phyloP scores from a whole-genome alignment of 2,329 filamentous ascomycete species.

The Talaromyces funiculosus region DNA sequence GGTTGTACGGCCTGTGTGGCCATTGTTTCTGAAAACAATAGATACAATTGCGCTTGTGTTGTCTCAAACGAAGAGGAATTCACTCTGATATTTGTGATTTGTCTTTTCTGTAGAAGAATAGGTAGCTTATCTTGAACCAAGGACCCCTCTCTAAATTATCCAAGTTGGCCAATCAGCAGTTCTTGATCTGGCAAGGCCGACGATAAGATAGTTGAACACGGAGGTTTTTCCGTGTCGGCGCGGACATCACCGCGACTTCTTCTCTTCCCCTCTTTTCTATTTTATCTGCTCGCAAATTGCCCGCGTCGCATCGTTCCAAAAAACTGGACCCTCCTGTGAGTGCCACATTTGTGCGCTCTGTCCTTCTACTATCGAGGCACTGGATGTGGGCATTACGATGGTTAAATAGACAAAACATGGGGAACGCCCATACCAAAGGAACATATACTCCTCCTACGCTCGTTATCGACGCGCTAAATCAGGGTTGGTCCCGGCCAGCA shows the following conservation, averaged over 20 bases:
- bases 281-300: background rate
- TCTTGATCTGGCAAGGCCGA: background rate
- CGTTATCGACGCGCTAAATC: constrained; percentile 24
- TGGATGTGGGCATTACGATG: background rate
- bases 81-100: background rate
- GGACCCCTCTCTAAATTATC: background rate
- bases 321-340: background rate
- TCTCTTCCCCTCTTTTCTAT: background rate
- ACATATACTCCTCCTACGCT: constrained; percentile 23
- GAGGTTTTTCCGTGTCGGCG: background rate
- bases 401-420: background rate
- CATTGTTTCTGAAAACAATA: background rate
- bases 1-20: background rate
- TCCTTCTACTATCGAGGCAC: background rate
- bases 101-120: background rate
- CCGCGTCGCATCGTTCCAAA: background rate
- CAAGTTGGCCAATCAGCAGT: background rate
- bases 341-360: background rate
- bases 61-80: background rate
- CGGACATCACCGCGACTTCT: background rate
- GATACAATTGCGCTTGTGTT: background rate
- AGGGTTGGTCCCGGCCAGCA: constrained; percentile 12
- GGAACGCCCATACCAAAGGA: constrained; percentile 20
- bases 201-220: background rate
- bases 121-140: background rate